phyloP scores from a whole-genome alignment of 2,329 filamentous ascomycete genomes.

The Escovopsis sp. region DNA sequence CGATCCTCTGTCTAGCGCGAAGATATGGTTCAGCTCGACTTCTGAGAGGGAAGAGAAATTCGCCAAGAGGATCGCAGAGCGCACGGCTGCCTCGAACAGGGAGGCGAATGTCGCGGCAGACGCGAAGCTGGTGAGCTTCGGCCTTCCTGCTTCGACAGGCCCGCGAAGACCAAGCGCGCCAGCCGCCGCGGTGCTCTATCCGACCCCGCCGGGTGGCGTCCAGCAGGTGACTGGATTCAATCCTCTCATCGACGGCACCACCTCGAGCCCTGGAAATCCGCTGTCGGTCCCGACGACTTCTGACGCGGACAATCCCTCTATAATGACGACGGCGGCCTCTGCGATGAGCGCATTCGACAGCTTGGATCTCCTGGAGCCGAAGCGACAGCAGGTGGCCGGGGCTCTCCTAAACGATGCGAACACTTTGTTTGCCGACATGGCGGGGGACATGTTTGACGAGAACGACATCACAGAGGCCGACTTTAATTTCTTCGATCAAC shows the following conservation, averaged over 20 bases:
- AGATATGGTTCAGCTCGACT: conserved; percentile 29
- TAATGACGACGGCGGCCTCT: conserved; percentile 8
- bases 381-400: conserved; percentile 27
- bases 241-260: conserved; percentile 39
- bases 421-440: conserved; percentile 53
- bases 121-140: conserved; percentile 26
- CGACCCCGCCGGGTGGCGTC: conserved; percentile 54
- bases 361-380: conserved; percentile 23
- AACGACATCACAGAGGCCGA: conserved; percentile 66
- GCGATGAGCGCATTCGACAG: conserved; percentile 9
- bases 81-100: conserved; percentile 25
- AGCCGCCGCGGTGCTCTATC: conserved; percentile 45
- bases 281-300: conserved; percentile 14
- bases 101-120: conserved; percentile 28
- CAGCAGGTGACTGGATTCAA: conserved; percentile 37
- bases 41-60: conserved; percentile 32
- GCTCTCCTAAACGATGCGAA: conserved; percentile 33
- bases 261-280: conserved; percentile 39
- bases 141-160: conserved; percentile 35
- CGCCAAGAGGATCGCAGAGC: conserved; percentile 33
- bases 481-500: conserved; percentile 69
- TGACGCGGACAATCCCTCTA: conserved; percentile 14
- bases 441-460: conserved; percentile 56
- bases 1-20: conserved; percentile 33
- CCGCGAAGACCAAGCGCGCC: conserved; percentile 33